Percentiles rank a stretch among this genome's conserved stretches.
Conservation (phyloP, 192 early-diverging fungal species). For the Gaertneriomyces semiglobifer region DNA sequence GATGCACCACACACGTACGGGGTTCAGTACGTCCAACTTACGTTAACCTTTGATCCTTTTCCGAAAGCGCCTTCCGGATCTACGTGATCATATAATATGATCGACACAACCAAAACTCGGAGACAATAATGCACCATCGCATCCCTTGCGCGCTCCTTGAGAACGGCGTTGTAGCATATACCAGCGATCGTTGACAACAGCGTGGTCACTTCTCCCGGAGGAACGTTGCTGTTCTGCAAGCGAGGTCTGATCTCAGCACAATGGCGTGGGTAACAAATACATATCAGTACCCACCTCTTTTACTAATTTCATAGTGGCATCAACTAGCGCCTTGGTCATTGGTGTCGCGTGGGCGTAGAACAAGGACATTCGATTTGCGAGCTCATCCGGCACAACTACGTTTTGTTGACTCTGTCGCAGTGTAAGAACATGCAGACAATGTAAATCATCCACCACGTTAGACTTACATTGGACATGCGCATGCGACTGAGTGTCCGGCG, state of each 20-base stretch:
- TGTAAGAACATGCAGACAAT: not conserved
- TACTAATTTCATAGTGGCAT: constrained; percentile 70
- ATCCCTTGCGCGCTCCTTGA: constrained; percentile 59
- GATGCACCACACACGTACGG: not conserved
- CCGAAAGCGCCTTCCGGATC: constrained; percentile 71
- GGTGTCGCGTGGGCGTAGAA: constrained; percentile 96
- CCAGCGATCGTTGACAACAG: constrained; percentile 72
- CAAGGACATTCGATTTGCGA: constrained; percentile 91
- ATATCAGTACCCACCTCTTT: constrained; percentile 45
- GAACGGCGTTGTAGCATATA: constrained; percentile 75
- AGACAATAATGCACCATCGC: constrained; percentile 69
- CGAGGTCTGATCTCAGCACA: not conserved
- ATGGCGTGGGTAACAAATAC: not conserved
- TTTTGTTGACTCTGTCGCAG: constrained; percentile 12
- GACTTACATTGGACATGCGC: constrained; percentile 61
- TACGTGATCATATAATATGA: constrained; percentile 91
- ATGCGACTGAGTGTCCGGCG: constrained; percentile 82
- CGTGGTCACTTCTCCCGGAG: constrained; percentile 43
- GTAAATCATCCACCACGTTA: not conserved
- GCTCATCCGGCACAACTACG: constrained; percentile 61
- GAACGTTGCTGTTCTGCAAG: constrained; percentile 11
- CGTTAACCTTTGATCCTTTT: constrained; percentile 77
- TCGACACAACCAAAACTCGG: constrained; percentile 81
- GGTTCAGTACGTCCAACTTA: constrained; percentile 39
- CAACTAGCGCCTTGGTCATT: constrained; percentile 84